A percentile compares a stretch with the other conserved stretches of the same genome.
Evolutionary conservation across 495 filamentous ascomycete species (phyloP).

Genomic region (Penicillium paxilli): DNA sequence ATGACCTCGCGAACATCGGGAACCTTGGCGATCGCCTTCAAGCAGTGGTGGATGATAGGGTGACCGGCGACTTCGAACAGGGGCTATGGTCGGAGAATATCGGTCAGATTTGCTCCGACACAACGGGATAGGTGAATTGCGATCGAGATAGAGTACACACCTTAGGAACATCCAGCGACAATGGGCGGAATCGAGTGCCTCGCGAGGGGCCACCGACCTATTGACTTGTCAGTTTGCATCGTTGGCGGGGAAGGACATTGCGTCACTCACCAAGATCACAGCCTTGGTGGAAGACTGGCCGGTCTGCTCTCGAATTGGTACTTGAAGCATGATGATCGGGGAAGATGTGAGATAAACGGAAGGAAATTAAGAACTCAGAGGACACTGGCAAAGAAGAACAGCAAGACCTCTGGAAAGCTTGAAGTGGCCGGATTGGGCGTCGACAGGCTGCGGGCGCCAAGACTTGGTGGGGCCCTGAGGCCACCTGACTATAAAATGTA

Average conservation of each 20-base stretch:
- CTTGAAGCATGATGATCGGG: constrained; percentile 43
- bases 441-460: constrained; percentile 25
- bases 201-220: constrained; percentile 92
- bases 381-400: background rate
- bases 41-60: constrained; percentile 96
- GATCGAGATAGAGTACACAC: constrained; percentile 44
- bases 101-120: constrained; percentile 9
- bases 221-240: constrained; percentile 22
- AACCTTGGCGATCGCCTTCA: constrained; percentile 89
- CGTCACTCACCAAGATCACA: constrained; percentile 61
- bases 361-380: background rate
- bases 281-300: constrained; percentile 64
- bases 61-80: constrained; percentile 98
- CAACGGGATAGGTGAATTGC: constrained; percentile 1
- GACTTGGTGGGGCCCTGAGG: constrained; percentile 22
- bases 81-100: constrained; percentile 59
- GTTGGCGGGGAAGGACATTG: constrained; percentile 5
- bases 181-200: constrained; percentile 93
- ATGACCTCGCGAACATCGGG: constrained; percentile 93
- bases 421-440: constrained; percentile 18
- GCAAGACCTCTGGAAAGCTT: constrained; percentile 3
- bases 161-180: constrained; percentile 97
- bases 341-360: background rate
- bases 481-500: constrained; percentile 23
- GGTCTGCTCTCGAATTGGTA: constrained; percentile 46